phyloP scores from a whole-genome alignment of 805 yeast genomes.

The Kodamaea fukazawae region DNA sequence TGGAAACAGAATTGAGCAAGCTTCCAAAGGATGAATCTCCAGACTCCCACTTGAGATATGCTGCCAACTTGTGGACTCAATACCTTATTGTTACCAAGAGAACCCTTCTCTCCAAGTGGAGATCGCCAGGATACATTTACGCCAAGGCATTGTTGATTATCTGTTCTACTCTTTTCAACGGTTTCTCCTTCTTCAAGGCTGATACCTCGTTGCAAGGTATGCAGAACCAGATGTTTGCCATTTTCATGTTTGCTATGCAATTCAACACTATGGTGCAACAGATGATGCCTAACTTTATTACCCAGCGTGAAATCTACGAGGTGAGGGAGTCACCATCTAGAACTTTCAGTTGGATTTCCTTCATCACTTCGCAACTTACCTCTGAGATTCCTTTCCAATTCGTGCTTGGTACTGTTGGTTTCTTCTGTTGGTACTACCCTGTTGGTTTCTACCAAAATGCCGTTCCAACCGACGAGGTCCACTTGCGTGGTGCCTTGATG shows the following conservation, averaged over 20 bases:
- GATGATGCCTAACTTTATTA: constrained; percentile 42
- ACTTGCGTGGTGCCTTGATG: constrained; percentile 11
- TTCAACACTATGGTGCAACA: constrained; percentile 41
- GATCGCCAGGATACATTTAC: constrained; percentile 60
- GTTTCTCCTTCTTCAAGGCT: constrained; percentile 70
- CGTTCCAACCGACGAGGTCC: constrained; percentile 9
- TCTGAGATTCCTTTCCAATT: constrained; percentile 50
- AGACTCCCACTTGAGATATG: constrained; percentile 24
- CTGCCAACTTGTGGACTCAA: constrained; percentile 25
- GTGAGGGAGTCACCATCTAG: constrained; percentile 45
- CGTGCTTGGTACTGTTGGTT: constrained; percentile 40
- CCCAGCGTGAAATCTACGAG: constrained; percentile 45
- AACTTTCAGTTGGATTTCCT: constrained; percentile 43
- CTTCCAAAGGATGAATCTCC: constrained; percentile 25
- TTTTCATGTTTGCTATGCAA: constrained; percentile 44
- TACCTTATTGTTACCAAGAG: constrained; percentile 16
- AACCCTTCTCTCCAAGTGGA: constrained; percentile 31
- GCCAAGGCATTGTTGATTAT: constrained; percentile 57
- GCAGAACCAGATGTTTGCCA: constrained; percentile 65
- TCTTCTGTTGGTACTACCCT: constrained; percentile 65
- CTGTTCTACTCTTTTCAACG: constrained; percentile 56
- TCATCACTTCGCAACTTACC: constrained; percentile 38
- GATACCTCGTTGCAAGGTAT: constrained; percentile 51
- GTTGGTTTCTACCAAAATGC: constrained; percentile 12
- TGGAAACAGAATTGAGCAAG: constrained; percentile 17